Conservation (phyloP, 805 yeast species). For the Sugiyamaella smithiae region DNA sequence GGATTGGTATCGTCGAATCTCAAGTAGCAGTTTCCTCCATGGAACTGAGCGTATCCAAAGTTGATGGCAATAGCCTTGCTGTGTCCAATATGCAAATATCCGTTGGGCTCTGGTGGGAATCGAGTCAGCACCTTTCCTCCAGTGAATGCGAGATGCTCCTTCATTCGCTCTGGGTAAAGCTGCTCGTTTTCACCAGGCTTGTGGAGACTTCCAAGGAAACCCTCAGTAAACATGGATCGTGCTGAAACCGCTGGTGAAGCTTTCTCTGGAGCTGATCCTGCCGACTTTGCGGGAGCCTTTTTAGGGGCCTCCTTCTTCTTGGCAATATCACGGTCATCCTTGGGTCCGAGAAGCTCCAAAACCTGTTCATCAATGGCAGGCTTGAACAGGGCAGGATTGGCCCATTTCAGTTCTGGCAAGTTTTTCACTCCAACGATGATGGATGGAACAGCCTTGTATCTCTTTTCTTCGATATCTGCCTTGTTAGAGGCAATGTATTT, state of each 20-base stretch:
- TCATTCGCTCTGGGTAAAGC: slow-evolving; percentile 78
- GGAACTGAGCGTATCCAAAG: slow-evolving; percentile 91
- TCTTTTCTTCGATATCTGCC: slow-evolving; percentile 59
- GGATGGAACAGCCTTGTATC: slow-evolving; percentile 78
- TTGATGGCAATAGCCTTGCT: slow-evolving; percentile 97
- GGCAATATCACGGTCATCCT: slow-evolving; percentile 87
- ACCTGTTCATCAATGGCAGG: slow-evolving; percentile 79
- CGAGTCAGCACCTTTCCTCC: slow-evolving; percentile 85
- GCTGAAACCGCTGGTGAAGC: slow-evolving; percentile 21
- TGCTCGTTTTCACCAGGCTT: slow-evolving; percentile 95
- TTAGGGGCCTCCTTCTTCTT: slow-evolving; percentile 53
- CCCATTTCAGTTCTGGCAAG: slow-evolving; percentile 83
- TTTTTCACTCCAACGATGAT: slow-evolving; percentile 74
- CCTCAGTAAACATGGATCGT: slow-evolving; percentile 88
- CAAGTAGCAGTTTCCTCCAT: slow-evolving; percentile 84
- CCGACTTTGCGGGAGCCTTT: slow-evolving; percentile 15
- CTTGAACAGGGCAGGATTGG: slow-evolving; percentile 80
- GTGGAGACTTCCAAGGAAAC: slow-evolving; percentile 92
- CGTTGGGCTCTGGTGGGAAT: slow-evolving; percentile 99
- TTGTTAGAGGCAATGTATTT: slow-evolving; percentile 59
- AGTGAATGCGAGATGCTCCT: slow-evolving; percentile 73
- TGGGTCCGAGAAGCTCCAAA: slow-evolving; percentile 79
- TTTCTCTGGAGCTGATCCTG: slow-evolving; percentile 17
- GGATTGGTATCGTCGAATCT: slow-evolving; percentile 98
- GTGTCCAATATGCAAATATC: slow-evolving; percentile 95